Evolutionary conservation across 805 yeast genomes (phyloP).

Genomic region (Yueomyces sp.): DNA sequence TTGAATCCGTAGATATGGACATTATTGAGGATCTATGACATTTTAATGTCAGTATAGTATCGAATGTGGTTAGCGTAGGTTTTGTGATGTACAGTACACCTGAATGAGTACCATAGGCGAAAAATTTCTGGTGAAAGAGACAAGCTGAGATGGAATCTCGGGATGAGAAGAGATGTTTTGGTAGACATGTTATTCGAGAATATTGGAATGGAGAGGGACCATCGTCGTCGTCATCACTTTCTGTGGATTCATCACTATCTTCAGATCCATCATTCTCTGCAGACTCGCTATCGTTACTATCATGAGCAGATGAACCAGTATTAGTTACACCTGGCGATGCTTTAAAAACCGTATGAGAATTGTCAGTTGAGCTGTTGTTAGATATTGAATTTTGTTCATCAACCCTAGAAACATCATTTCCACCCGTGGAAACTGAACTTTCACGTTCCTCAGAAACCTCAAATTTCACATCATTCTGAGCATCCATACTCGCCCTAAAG

Average conservation of each 20-base stretch:
- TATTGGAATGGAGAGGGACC: constrained; percentile 69
- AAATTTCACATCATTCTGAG: too few species aligned
- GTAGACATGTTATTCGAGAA: constrained; percentile 37
- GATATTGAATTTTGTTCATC: too few species aligned
- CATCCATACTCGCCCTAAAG: too few species aligned
- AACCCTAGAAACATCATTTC: too few species aligned
- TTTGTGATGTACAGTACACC: constrained; percentile 63
- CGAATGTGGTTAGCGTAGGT: constrained; percentile 33
- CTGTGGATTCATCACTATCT: constrained; percentile 25
- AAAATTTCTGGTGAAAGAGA: constrained; percentile 41
- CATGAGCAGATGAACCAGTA: constrained; percentile 6
- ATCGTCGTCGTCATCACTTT: constrained; percentile 33
- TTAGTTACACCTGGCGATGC: constrained; percentile 1
- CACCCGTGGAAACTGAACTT: too few species aligned
- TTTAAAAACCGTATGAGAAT: too few species aligned
- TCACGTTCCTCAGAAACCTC: too few species aligned
- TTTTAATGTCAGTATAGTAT: constrained; percentile 55
- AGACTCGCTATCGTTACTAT: constrained; percentile 11
- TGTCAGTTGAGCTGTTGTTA: too few species aligned
- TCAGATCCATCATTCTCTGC: constrained; percentile 22
- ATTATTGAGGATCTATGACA: constrained; percentile 80
- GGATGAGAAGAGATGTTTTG: not conserved
- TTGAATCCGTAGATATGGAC: constrained; percentile 42
- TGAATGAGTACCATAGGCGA: constrained; percentile 80
- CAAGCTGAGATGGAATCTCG: constrained; percentile 72